Evolutionary conservation across 2,329 filamentous ascomycete genomes (phyloP).

Genomic region (Ciborinia camelliae): DNA sequence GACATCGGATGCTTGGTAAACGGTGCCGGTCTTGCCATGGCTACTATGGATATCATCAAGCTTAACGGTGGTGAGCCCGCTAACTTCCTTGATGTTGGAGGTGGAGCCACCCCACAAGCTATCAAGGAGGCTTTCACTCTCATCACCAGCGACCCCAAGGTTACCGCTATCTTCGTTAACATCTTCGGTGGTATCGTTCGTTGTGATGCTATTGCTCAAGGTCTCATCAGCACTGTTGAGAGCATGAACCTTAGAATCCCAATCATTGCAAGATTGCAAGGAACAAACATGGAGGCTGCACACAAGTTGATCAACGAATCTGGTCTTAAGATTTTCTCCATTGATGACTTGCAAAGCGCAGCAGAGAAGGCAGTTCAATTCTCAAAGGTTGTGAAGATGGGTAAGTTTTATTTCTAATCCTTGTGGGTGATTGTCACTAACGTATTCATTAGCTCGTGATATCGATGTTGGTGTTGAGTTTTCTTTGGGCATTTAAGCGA

Average conservation of each 20-base stretch:
- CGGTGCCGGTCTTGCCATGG: slow-evolving; percentile 98
- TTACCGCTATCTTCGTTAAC: slow-evolving; percentile 99
- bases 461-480: slow-evolving; percentile 98
- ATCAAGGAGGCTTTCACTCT: slow-evolving; percentile 98
- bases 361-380: slow-evolving; percentile 99
- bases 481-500: slow-evolving; percentile 75
- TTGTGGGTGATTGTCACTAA: slow-evolving; percentile 31
- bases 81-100: slow-evolving; percentile 98
- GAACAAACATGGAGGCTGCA: slow-evolving; percentile 95
- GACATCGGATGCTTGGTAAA: slow-evolving; percentile 99
- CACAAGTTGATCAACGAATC: slow-evolving; percentile 94
- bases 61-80: slow-evolving; percentile 93
- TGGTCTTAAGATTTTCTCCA: slow-evolving; percentile 98
- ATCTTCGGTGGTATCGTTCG: slow-evolving; percentile 99
- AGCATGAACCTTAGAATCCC: slow-evolving; percentile 94
- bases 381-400: slow-evolving; percentile 98
- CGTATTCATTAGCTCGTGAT: slow-evolving; percentile 63
- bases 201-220: slow-evolving; percentile 95
- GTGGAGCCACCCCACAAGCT: slow-evolving; percentile 92
- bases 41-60: slow-evolving; percentile 99
- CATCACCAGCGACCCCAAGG: slow-evolving; percentile 97
- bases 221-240: slow-evolving; percentile 91
- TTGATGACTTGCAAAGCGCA: slow-evolving; percentile 94
- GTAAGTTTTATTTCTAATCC: slow-evolving; percentile 50
- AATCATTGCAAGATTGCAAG: slow-evolving; percentile 95